Percentiles rank a stretch among this genome's conserved stretches.
Conservation (phyloP, 2,329 filamentous ascomycete species). For the Apiospora malaysiana region DNA sequence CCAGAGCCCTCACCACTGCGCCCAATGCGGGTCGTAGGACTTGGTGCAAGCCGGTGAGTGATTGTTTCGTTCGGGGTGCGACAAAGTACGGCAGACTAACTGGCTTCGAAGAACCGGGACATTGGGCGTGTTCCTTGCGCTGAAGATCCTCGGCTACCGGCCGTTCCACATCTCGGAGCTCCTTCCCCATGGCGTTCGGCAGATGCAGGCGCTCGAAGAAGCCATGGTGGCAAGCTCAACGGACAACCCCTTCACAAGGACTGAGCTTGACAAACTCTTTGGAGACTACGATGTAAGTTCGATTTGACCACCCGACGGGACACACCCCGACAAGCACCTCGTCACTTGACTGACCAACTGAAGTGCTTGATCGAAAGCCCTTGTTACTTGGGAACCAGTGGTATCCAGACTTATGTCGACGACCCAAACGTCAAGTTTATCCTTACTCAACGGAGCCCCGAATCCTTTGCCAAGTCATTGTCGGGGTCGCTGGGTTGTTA, state of each 20-base stretch:
- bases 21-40: conserved; percentile 12
- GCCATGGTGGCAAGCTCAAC: conserved; percentile 20
- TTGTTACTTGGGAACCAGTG: conserved; percentile 6
- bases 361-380: conserved; percentile 16
- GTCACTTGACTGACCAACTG: not conserved
- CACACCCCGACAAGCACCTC: not conserved
- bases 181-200: conserved; percentile 3
- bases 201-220: conserved; percentile 20
- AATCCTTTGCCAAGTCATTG: conserved; percentile 13
- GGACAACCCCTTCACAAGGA: not conserved
- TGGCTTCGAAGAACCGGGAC: not conserved
- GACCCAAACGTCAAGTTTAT: conserved; percentile 18
- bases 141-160: conserved; percentile 17
- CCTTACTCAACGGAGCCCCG: conserved; percentile 14
- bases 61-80: not conserved
- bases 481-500: conserved; percentile 9
- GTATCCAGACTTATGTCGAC: conserved; percentile 15
- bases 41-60: conserved; percentile 20
- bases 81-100: not conserved
- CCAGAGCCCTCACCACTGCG: conserved; percentile 13
- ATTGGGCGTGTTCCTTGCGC: not conserved
- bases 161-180: conserved; percentile 19
- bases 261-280: conserved; percentile 20
- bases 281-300: conserved; percentile 17
- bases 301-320: not conserved